Base-by-base conservation (phyloP, 352 stramenopile genomes). In the Globisporangium echinulatum region DNA sequence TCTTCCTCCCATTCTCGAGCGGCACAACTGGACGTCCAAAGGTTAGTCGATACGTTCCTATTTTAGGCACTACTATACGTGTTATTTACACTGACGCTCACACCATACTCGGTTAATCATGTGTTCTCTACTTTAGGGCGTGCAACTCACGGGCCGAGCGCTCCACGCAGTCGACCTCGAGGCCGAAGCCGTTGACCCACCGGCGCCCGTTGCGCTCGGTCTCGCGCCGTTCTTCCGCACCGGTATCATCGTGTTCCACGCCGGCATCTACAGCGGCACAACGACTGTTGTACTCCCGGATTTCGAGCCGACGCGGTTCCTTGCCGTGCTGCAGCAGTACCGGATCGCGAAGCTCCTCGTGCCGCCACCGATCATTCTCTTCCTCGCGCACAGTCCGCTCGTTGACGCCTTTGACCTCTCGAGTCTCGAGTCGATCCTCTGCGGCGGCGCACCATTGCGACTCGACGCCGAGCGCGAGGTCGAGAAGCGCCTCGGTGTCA, bases 141-240 rank as follows among this genome's bases (percentile, higher is more conserved):
- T 97, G 7, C 87, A 97, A 68, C 62, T 97, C 42, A 90, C 74
- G 7, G 86, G 93, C 59, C 57, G 62, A 11, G 96, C 92, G 49
- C 65, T 98, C 14, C 77, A 87, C 36, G 67, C 69, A 3, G 94
- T 92, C 63, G 66, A 93, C 6, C 51, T 91, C 38, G 85, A 96
- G 49, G 54, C 59, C 3, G 58, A 54, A 7, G 40, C 57, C 8
- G 77, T 88, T 19, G 77, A 86, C 40, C 72, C 76, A 1, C 56
- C 9, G 3, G 51, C 8, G 52, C 96, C 93, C 72, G 77, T 98
- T 59, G 66, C 97, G 37, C 79, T 64, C 5, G 82, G 64, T 14
- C 54, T 97, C n/a, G 56, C 97, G n/a, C 94, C 91, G 14, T 96
- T 97, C 64, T 97, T 97, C 75, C 93, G 97, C 67, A 97, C 97